Base-by-base conservation (phyloP, 352 stramenopile species). In the Pythium folliculosum region DNA sequence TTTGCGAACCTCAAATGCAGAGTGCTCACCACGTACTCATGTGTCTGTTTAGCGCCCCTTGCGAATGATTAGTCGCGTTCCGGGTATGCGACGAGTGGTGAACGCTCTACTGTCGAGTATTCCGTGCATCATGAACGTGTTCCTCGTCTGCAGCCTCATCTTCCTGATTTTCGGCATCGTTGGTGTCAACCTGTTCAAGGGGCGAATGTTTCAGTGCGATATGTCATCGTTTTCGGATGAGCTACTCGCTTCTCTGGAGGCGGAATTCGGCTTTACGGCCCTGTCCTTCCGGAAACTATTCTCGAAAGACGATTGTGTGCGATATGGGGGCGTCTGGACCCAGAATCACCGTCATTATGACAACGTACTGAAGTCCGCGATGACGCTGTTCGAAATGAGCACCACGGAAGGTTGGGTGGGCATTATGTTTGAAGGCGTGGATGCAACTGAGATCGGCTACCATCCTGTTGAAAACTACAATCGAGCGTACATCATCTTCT, bases 81-180 rank as follows among this genome's bases (percentile, higher is more conserved):
- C 81, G 8, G 85, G 82, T 9, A 84, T 96, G 67, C 80, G 85
- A 52, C 60, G 91, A 1, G 86, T 95, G 2, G 83, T 98, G 14
- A 89, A 94, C 44, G 77, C 86, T 1, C 65, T 96, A 43, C 62
- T 96, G 5, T 75, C 76, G 17, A 88, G 81, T 57, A 89, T 96
- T 45, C 87, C 85, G 13, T 77, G 71, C 52, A 88, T 95, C 49
- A 69, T 91, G 55, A 95, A 95, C 62, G 77, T 95, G 0, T 76
- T 84, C 16, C 67, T 95, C 45, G 78, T 98, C 1, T 95, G 88
- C 60, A 90, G 90, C 19, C 84, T 97, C 32, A 97, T 97, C 65
- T 85, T 88, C 57, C 90, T 97, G 43, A 86, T 97, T 60, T 92
- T 91, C 61, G 89, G 94, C 1, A 91, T 87, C 63, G 69, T 84